phyloP scores from a whole-genome alignment of 225 moss, liverwort and hornwort species.

The Straminergon stramineum region DNA sequence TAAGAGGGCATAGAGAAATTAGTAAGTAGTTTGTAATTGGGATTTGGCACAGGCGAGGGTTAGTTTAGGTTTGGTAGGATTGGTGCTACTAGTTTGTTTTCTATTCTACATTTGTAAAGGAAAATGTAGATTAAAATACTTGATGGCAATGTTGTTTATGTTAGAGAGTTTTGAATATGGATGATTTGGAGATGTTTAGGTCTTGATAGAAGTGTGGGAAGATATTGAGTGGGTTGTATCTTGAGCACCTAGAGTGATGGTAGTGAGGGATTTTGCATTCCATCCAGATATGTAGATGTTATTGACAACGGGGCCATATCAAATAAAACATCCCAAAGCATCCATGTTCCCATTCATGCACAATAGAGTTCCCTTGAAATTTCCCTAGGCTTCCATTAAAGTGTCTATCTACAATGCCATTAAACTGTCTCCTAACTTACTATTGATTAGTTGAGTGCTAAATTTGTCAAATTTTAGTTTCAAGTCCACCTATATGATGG shows the following conservation, averaged over 20 bases:
- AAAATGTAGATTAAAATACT: not conserved
- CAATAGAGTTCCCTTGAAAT: no score
- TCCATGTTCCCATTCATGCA: no score
- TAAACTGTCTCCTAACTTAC: no score
- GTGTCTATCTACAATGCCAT: no score
- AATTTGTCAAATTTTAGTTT: no score
- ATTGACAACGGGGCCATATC: no score
- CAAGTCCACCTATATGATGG: no score
- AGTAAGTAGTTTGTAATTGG: accelerated
- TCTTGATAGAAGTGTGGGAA: not conserved
- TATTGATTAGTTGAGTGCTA: no score
- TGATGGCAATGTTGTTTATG: not conserved
- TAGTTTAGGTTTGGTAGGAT: no score
- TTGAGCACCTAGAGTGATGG: accelerated
- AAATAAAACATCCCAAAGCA: no score
- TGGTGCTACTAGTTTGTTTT: not conserved
- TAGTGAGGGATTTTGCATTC: accelerated
- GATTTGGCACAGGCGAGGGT: accelerated
- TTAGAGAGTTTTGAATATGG: not conserved
- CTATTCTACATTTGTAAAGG: not conserved
- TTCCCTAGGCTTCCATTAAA: no score
- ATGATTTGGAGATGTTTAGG: not conserved
- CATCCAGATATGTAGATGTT: accelerated
- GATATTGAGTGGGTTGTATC: not conserved
- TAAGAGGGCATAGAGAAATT: not conserved